A percentile compares a stretch with the other conserved stretches of the same genome.
phyloP scores from a whole-genome alignment of 106 monocot species.

The Acorus calamus region DNA sequence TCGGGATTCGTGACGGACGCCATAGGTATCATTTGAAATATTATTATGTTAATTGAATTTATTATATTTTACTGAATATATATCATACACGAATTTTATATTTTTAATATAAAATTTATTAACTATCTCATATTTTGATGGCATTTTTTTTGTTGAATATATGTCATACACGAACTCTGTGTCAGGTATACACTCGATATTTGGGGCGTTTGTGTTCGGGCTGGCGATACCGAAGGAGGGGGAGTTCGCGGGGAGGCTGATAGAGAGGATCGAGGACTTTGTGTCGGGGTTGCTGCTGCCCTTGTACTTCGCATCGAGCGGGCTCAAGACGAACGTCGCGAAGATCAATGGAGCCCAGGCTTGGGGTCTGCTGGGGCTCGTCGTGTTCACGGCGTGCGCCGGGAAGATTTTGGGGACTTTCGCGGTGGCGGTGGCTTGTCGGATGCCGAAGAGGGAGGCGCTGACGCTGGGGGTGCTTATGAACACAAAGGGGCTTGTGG shows the following conservation, averaged over 20 bases:
- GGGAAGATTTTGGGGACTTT: constrained; percentile 52
- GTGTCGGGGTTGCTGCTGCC: constrained; percentile 66
- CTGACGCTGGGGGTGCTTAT: constrained; percentile 56
- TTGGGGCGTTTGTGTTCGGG: constrained; percentile 85
- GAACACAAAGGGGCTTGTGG: constrained; percentile 88
- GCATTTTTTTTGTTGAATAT: too few species aligned
- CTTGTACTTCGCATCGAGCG: constrained; percentile 80
- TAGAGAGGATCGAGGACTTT: constrained; percentile 81
- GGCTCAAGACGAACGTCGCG: constrained; percentile 58
- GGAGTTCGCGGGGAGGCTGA: constrained; percentile 38
- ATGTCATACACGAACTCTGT: too few species aligned
- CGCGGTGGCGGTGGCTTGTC: constrained; percentile 28
- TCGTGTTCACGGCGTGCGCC: constrained; percentile 38
- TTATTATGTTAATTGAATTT: too few species aligned
- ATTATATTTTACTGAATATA: too few species aligned
- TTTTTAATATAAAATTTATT: too few species aligned
- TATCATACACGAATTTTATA: too few species aligned
- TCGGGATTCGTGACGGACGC: constrained; percentile 57
- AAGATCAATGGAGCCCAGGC: constrained; percentile 28
- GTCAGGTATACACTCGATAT: constrained; percentile 48
- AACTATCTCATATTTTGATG: too few species aligned
- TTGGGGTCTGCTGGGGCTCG: constrained; percentile 52
- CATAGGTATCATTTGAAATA: constrained; percentile 42
- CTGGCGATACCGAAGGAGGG: constrained; percentile 64
- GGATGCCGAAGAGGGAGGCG: constrained; percentile 38